A percentile compares a stretch with the other conserved stretches of the same genome.
phyloP scores from a whole-genome alignment of 768 basidiomycete species.

The Boletus pseudo-olivaceus region DNA sequence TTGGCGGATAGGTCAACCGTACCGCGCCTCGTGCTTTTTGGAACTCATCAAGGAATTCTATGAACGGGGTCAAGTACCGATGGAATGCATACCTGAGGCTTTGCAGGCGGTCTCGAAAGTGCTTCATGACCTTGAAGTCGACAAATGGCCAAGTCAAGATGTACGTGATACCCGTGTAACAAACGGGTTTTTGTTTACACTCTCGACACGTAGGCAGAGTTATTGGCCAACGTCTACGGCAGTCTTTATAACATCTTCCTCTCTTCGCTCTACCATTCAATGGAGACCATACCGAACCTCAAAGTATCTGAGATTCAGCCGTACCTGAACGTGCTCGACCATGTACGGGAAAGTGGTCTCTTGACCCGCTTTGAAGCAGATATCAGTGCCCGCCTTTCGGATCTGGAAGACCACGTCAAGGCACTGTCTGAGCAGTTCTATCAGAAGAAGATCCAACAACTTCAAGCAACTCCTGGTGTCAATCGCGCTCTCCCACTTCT shows the following conservation, averaged over 20 bases:
- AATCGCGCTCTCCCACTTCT: conserved; percentile 80
- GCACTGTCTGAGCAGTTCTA: conserved; percentile 61
- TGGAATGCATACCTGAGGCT: conserved; percentile 94
- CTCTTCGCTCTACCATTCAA: conserved; percentile 76
- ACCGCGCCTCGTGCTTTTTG: conserved; percentile 76
- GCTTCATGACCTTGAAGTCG: conserved; percentile 63
- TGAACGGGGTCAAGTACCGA: conserved; percentile 84
- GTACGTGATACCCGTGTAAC: conserved; percentile 45
- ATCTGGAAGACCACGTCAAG: conserved; percentile 64
- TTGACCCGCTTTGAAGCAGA: conserved; percentile 75
- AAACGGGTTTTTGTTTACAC: conserved; percentile 4
- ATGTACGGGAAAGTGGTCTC: conserved; percentile 64
- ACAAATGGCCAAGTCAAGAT: conserved; percentile 78
- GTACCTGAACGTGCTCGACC: conserved; percentile 65
- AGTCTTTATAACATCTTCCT: conserved; percentile 84
- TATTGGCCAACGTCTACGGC: conserved; percentile 64
- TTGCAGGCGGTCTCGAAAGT: conserved; percentile 69
- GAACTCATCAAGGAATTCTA: conserved; percentile 84
- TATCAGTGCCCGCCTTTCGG: conserved; percentile 58
- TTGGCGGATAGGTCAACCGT: conserved; percentile 84
- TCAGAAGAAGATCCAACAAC: conserved; percentile 56
- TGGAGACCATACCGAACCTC: conserved; percentile 71
- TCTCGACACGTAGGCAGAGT: conserved; percentile 50
- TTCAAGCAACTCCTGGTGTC: conserved; percentile 68
- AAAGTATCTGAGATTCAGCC: conserved; percentile 68